Evolutionary conservation across 192 early-diverging fungal species (phyloP), one percentile per base, ranked within the genome.

Genomic region (Pilobolus umbonatus): DNA sequence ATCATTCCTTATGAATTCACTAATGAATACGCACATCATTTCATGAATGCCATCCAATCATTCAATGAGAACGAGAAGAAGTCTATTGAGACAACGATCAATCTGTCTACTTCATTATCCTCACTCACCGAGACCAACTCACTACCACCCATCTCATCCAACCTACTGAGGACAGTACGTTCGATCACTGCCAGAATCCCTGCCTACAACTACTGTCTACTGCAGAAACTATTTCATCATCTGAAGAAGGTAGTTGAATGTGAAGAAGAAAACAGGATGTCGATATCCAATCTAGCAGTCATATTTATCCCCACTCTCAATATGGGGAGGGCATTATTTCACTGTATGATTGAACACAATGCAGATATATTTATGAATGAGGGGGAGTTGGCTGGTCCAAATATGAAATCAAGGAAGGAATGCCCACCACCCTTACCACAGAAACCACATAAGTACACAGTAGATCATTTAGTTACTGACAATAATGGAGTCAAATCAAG

Each of bases 221-320:
- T 85, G 12, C 65, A 69, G 12, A 69, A 67, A 39, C 61, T 85
- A 15, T 80, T 71, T 50, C 64, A 62, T 35, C 83, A 85, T 57
- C 62, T 85, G 39, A 69, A 78, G 47, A 69, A 72, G 28, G 70
- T 85, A 15, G 73, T 71, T 10, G 72, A 54, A 30, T 64, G 74
- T 32, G 53, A 60, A 5, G 70, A 76, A 15, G 67, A 71, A 42
- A 85, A 82, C 58, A 74, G 77, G 40, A 85, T 85, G 83, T 80
- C 72, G 26, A 68, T 75, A 2, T 79, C 76, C 22, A 85, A 85
- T 40, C 59, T 85, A 15, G 83, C 74, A 2, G 67, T 85, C 1
- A 79, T 85, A 7, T 85, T 85, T 65, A 75, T 74, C n/a, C 83
- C 83, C 4, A 82, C 75, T 4, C 55, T 85, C 4, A 71, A 72